These are phyloP conservation scores for Cladosporium sp. DNA, from an alignment of 2,329 filamentous ascomycete genomes.

Conservation along the genomic window DNA sequence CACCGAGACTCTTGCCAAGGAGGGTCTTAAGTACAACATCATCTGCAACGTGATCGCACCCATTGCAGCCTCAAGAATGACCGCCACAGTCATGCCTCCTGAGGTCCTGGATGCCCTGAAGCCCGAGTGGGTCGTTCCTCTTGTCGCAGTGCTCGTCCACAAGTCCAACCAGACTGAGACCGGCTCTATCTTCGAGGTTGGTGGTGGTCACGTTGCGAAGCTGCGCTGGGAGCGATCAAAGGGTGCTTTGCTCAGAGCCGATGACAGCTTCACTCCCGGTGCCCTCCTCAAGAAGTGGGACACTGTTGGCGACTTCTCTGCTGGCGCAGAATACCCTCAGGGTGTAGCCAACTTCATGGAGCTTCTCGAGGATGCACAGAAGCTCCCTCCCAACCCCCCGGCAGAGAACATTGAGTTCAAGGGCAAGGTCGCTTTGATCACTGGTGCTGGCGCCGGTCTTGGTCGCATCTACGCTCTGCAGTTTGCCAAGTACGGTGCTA, in stretches of 20 bases:
- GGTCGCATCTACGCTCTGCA: conserved; percentile 87
- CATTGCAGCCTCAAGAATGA: conserved; percentile 94
- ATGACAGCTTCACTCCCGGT: conserved; percentile 82
- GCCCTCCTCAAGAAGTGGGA: conserved; percentile 89
- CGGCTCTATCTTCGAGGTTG: conserved; percentile 89
- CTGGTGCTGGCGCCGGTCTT: conserved; percentile 85
- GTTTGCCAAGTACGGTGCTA: conserved; percentile 80
- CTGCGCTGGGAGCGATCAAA: conserved; percentile 90
- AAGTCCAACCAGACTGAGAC: conserved; percentile 79
- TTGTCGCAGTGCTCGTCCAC: conserved; percentile 87
- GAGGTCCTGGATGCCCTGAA: conserved; percentile 82
- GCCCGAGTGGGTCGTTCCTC: conserved; percentile 92
- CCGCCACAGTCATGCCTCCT: conserved; percentile 91
- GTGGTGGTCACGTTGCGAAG: conserved; percentile 90
- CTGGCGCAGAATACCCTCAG: conserved; percentile 72
- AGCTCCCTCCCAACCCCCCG: conserved; percentile 70
- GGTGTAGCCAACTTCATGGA: conserved; percentile 86
- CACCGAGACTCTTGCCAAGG: conserved; percentile 96
- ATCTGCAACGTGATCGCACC: conserved; percentile 92
- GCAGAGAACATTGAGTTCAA: conserved; percentile 77
- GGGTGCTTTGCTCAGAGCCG: conserved; percentile 85
- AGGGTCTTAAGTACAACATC: conserved; percentile 98
- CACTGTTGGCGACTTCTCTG: conserved; percentile 80
- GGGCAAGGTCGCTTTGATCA: conserved; percentile 82
- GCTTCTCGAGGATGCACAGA: conserved; percentile 79